Base-by-base conservation (phyloP, 768 basidiomycete genomes). In the Lentinula detonsa region DNA sequence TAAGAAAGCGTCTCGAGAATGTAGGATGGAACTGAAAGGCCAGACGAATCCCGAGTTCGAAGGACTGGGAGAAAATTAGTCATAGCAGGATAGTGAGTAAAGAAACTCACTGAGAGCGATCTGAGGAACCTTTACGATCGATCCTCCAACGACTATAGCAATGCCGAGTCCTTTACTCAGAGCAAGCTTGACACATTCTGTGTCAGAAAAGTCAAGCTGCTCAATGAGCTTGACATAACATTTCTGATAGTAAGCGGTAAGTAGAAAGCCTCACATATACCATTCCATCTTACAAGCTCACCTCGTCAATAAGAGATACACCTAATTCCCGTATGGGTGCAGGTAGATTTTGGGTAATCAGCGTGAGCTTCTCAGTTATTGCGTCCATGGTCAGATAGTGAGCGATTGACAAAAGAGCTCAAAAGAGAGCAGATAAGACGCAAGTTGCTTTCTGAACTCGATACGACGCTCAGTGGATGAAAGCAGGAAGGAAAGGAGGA, bases 41-140 rank as follows among this genome's bases (percentile, higher is more conserved):
- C 97, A 11, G 89, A 81, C 0, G 95, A 95, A 1, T 92, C 94
- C 21, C 79, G 76, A 4, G 86, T 86, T 52, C 78, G 79, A 7
- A 90, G 67, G 65, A 96, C 92, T 94, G 9, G 45, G 62, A 18
- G 62, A 28, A 58, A 57, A 40, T 52, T 42, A 59, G 4, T 34
- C 35, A 48, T n/a, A 13, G 62, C 33, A 59, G 28, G 0, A 39
- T 33, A 21, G 3, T 10, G 40, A 11, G 28, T 31, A 28, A 49
- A 28, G 23, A 50, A 31, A 52, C 59, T 52, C 66, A 92, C 91
- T 92, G 59, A 93, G 81, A 33, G 90, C 67, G 16, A 97, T 78
- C 70, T 98, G 96, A 0, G 96, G 96, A 2, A 98, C 83, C 74
- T 99, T 99, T 86, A 99, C 90, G 63, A 99, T 91, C 2, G 89